These are phyloP conservation scores for Boletus insuetus DNA, from an alignment of 768 basidiomycete genomes.

Conservation along the genomic window DNA sequence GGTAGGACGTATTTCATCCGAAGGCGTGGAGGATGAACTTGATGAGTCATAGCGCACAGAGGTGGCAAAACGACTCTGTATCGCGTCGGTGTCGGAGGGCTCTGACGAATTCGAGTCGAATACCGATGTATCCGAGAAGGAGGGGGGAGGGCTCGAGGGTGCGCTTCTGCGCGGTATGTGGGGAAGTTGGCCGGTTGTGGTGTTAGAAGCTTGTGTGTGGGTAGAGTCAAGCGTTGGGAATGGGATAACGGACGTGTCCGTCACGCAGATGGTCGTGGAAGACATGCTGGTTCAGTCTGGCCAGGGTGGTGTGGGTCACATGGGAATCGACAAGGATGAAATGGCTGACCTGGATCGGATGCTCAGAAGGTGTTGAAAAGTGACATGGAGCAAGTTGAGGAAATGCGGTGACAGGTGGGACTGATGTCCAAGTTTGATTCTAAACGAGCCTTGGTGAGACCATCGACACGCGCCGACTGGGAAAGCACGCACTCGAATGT, in stretches of 20 bases:
- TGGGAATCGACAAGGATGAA: background rate
- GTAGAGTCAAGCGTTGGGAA: conserved; percentile 23
- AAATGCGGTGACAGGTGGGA: background rate
- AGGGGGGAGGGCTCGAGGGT: conserved; percentile 4
- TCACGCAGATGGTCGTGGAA: conserved; percentile 23
- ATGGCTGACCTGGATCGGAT: conserved; percentile 4
- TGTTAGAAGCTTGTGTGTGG: conserved; percentile 43
- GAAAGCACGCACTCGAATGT: conserved; percentile 9
- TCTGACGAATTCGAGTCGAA: conserved; percentile 6
- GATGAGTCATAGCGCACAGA: conserved; percentile 26
- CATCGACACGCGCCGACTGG: background rate
- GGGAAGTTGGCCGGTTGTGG: conserved; percentile 60
- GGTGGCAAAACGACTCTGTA: conserved; percentile 1
- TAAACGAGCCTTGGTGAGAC: conserved; percentile 15
- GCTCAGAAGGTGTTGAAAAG: conserved; percentile 15
- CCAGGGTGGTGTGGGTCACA: background rate
- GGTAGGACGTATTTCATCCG: conserved; percentile 36
- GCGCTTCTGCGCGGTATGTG: conserved; percentile 53
- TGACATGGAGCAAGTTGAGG: conserved; percentile 17
- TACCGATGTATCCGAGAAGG: conserved; percentile 15
- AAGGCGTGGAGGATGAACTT: conserved; percentile 37
- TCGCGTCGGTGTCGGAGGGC: conserved; percentile 3
- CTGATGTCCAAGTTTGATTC: conserved; percentile 14
- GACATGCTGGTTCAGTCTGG: conserved; percentile 14
- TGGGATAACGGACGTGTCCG: conserved; percentile 26